Base-by-base conservation (phyloP, 192 early-diverging fungal genomes). In the Coemansia sp. region DNA sequence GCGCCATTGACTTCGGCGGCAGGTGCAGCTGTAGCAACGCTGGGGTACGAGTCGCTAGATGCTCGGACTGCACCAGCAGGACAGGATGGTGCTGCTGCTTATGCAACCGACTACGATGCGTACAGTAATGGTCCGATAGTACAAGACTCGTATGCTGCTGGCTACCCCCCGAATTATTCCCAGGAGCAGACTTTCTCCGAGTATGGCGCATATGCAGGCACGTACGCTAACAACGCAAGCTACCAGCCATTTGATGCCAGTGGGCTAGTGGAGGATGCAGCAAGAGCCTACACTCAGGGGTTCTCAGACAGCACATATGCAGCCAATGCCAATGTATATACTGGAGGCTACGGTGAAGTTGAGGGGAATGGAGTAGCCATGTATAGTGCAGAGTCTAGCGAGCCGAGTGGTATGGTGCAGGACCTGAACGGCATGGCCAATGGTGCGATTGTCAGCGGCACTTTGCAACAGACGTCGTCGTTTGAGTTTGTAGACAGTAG, bases 131-230 rank as follows among this genome's bases (percentile, higher is more conserved):
- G 17, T 9, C 22, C 24, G 22, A 43, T 27, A 11, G 52, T 52
- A 39, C 68, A 59, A 41, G 55, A 63, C 5, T 3, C 27, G 9
- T 32, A 32, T 17, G 47, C 53, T 24, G 60, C 47, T 11, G 24
- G 62, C 4, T 50, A 65, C 9, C n/a, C 43, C 3, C 43, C 11
- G 43, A 17, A 49, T 2, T 17, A 49, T 17, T 22, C 47, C 2
- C 47, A 19, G 47, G 47, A 49, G 2, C 47, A 49, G 17, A 19
- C 47, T 19, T 49, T 19, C 17, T 15, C 47, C 6, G 47, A 49
- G 6, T n/a, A 49, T 21, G 8, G 5, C 47, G 47, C 47, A n/a
- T 17, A 49, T 49, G n/a, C 47, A 17, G 17, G 8, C 19, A 21
- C n/a, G 8, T 49, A 49, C 19, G 47, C 47, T 8, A 19, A 49